phyloP scores from a whole-genome alignment of 2,329 filamentous ascomycete genomes.

The Grosmannia clavigera region DNA sequence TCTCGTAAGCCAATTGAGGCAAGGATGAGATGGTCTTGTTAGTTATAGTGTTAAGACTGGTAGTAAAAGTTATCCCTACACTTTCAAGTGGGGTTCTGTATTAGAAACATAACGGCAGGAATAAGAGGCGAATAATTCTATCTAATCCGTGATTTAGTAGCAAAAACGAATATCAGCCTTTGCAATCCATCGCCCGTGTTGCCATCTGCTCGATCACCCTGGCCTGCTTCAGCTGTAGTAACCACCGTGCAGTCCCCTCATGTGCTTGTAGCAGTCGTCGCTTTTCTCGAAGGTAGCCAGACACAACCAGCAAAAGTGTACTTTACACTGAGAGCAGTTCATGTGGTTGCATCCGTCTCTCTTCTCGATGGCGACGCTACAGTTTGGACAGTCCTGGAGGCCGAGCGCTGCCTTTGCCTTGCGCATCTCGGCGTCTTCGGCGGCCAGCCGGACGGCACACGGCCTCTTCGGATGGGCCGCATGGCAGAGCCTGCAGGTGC shows the following conservation, averaged over 20 bases:
- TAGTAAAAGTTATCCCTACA: too few species aligned
- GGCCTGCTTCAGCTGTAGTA: background rate
- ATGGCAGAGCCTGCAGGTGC: conserved; percentile 24
- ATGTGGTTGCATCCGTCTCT: background rate
- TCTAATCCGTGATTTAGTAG: too few species aligned
- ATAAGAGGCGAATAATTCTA: too few species aligned
- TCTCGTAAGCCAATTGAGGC: too few species aligned
- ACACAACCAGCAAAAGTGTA: background rate
- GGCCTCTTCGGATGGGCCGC: conserved; percentile 17
- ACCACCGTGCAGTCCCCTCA: background rate
- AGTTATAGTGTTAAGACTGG: too few species aligned
- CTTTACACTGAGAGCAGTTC: background rate
- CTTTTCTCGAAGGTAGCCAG: background rate
- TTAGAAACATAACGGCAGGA: too few species aligned
- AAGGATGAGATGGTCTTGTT: too few species aligned
- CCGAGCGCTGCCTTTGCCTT: background rate
- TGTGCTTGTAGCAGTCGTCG: background rate
- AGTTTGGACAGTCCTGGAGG: conserved; percentile 8
- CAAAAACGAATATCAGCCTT: too few species aligned
- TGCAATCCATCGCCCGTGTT: background rate
- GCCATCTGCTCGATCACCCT: background rate
- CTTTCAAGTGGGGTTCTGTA: too few species aligned
- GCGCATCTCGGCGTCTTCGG: conserved; percentile 1
- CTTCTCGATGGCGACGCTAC: background rate
- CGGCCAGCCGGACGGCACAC: conserved; percentile 5